A percentile compares a stretch with the other conserved stretches of the same genome.
Evolutionary conservation across 139 green algal species (phyloP).

Genomic region (Picochlorum sp.): DNA sequence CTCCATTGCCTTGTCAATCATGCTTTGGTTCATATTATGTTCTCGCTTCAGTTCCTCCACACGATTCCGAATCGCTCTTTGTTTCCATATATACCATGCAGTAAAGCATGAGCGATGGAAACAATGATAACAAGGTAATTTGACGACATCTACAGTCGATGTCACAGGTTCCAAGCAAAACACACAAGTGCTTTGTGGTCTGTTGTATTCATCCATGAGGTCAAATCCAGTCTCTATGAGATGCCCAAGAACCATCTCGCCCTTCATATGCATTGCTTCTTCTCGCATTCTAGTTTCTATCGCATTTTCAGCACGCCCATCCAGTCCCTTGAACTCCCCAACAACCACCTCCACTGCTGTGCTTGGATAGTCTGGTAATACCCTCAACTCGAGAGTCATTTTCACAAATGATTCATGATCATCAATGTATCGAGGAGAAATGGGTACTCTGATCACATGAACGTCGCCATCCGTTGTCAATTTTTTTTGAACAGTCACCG

Average conservation of each 20-base stretch:
- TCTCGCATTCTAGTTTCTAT: neutral
- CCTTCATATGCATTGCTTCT: neutral
- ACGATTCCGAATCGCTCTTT: neutral
- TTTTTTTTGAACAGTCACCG: too few species aligned
- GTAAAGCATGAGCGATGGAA: neutral
- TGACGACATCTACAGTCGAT: neutral
- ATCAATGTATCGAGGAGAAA: too few species aligned
- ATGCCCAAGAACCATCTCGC: neutral
- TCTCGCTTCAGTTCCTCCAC: neutral
- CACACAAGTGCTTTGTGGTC: neutral
- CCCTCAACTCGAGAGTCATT: too few species aligned
- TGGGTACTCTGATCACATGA: too few species aligned
- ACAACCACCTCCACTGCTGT: too few species aligned
- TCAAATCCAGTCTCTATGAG: neutral
- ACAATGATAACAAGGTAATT: neutral
- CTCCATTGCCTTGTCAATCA: neutral
- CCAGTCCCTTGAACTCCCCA: too few species aligned
- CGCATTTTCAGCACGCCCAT: too few species aligned
- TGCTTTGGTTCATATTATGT: neutral
- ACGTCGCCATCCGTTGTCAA: too few species aligned
- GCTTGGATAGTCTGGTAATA: too few species aligned
- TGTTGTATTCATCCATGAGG: neutral
- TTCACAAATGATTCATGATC: too few species aligned
- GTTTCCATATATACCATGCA: neutral
- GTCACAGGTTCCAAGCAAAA: neutral